Percentiles rank a stretch among this genome's conserved stretches.
Evolutionary conservation across 345 rosid genomes (phyloP).

Genomic region (Rhodamnia rubescens): DNA sequence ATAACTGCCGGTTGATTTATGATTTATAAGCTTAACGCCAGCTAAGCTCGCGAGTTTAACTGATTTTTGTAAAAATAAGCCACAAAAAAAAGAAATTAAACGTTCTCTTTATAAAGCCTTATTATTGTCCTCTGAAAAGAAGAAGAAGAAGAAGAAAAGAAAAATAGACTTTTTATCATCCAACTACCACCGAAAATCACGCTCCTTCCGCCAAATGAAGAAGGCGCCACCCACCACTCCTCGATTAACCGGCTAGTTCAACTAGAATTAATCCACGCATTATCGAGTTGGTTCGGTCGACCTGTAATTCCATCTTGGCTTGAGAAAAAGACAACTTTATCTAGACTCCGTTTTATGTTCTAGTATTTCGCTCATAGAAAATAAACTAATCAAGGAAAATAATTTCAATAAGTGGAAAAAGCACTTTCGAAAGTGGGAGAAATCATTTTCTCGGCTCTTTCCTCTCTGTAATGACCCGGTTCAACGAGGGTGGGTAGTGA

Average conservation of each 20-base stretch:
- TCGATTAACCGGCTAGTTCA: background rate
- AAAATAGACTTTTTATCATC: background rate
- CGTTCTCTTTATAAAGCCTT: background rate
- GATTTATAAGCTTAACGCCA: too few relatives aligned
- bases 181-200: background rate
- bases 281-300: background rate
- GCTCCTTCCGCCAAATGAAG: background rate
- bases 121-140: background rate
- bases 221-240: background rate
- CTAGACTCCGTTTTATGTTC: too few relatives aligned
- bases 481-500: too few relatives aligned
- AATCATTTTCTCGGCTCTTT: too few relatives aligned
- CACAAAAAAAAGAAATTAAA: background rate
- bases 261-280: background rate
- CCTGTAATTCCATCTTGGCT: background rate
- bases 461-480: too few relatives aligned
- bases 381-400: too few relatives aligned
- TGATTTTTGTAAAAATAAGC: background rate
- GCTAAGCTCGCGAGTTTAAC: too few relatives aligned
- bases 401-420: too few relatives aligned
- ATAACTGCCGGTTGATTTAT: too few relatives aligned
- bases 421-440: too few relatives aligned
- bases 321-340: background rate
- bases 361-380: too few relatives aligned
- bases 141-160: fast-evolving